Conservation (phyloP, 2,329 filamentous ascomycete genomes). For the Colletotrichum godetiae region DNA sequence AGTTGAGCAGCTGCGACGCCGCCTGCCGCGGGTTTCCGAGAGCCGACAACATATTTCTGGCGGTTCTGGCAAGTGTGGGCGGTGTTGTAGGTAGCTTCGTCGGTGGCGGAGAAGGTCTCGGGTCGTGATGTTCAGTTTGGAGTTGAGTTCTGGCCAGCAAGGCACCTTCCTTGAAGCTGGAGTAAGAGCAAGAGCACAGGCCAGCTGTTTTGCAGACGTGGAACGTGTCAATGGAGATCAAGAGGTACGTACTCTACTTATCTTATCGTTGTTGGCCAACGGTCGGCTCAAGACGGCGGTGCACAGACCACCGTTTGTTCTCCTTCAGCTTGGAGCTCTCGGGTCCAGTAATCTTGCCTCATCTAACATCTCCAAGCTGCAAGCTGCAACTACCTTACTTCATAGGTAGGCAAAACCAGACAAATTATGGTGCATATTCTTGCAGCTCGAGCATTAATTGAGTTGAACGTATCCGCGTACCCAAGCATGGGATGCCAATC, state of each 20-base stretch:
- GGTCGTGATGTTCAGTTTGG: constrained; percentile 19
- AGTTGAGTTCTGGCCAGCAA: constrained; percentile 31
- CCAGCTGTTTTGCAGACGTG: constrained; percentile 20
- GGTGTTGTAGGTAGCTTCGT: not conserved
- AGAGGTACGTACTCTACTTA: constrained; percentile 21
- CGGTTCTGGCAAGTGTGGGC: not conserved
- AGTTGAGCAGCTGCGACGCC: constrained; percentile 86
- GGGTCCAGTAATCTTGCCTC: not conserved
- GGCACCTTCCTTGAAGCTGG: constrained; percentile 17
- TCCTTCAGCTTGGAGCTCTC: not conserved
- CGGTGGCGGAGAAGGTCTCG: not conserved
- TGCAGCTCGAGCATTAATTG: not conserved
- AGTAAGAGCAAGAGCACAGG: constrained; percentile 25
- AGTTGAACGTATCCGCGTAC: not conserved
- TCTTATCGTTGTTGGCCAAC: constrained; percentile 9
- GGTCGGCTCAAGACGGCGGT: too few species aligned
- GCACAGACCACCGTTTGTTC: constrained; percentile 11
- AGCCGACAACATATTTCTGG: constrained; percentile 71
- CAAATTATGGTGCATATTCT: not conserved
- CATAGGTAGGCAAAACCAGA: not conserved
- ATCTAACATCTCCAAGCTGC: not conserved
- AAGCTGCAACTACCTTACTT: not conserved
- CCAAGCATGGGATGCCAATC: not conserved
- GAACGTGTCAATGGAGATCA: constrained; percentile 21
- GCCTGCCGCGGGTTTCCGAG: constrained; percentile 83